Base-by-base conservation (phyloP, 2,329 filamentous ascomycete genomes). In the Pestalotiopsis sp. region DNA sequence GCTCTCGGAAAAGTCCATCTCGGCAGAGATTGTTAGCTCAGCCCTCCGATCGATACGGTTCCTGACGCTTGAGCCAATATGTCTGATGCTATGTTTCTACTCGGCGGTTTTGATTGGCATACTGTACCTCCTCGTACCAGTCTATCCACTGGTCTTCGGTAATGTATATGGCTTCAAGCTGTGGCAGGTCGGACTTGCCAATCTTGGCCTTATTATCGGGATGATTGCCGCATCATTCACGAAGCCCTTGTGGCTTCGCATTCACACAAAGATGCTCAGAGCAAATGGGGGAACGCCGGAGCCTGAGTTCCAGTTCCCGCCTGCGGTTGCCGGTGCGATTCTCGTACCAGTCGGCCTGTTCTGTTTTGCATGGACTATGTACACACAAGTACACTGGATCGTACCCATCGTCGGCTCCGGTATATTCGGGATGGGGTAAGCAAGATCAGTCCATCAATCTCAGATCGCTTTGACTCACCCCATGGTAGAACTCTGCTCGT, bases 51-150 rank as follows among this genome's bases (percentile, higher is more conserved):
- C 93, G 4, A 92, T 96, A 77, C 89, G 96, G 80, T 87, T 98
- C 5, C 86, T 98, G 67, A 79, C 91, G 65, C 87, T 93, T 66
- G 94, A 97, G 82, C 93, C 93, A 72, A 98, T 63, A 4, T 63
- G 60, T 41, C 83, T 96, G 68, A 90, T 90, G 73, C 89, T 98
- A 25, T 96, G 94, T 79, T 81, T 96, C 25, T 92, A 95, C 74
- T 93, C 93, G 0, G 93, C 94, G 49, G 89, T 98, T 67, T 83
- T 97, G 17, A 85, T 97, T 5, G 94, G 94, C 5, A 92, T 97
- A 59, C 82, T 97, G 2, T 97, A 97, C 77, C 88, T 97, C 49
- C 97, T 97, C 83, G 97, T 97, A 78, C 94, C 94, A 23, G 94
- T 94, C 0, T 97, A 97, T n/a, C 17, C 17, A 5, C 45, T 87